These are phyloP conservation scores for Vanilla planifolia DNA, from an alignment of 106 monocot genomes.

Conservation along the genomic window DNA sequence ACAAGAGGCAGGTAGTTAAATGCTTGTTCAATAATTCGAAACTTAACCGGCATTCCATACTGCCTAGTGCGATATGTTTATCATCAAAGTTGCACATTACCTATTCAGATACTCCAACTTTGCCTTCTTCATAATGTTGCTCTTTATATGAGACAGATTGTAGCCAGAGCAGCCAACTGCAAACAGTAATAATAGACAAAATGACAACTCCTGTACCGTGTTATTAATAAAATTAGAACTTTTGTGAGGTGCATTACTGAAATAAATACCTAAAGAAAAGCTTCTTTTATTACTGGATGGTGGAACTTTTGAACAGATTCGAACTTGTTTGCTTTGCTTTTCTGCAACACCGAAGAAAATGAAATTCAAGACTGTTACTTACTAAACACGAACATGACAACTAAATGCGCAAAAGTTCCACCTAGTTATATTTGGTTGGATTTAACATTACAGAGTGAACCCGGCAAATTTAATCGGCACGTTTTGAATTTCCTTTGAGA, in stretches of 20 bases:
- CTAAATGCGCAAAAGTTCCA: too few species aligned
- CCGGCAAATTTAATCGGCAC: too few species aligned
- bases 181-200: constrained; percentile 2
- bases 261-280: constrained; percentile 50
- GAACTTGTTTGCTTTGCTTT: constrained; percentile 57
- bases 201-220: neutral
- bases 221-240: neutral
- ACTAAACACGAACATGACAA: too few species aligned
- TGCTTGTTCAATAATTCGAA: neutral
- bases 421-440: too few species aligned
- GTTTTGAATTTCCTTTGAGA: too few species aligned
- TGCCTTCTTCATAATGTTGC: constrained; percentile 83
- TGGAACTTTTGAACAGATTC: constrained; percentile 58
- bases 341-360: constrained; percentile 22
- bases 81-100: constrained; percentile 13
- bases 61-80: too few species aligned
- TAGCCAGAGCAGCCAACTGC: constrained; percentile 42
- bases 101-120: constrained; percentile 67
- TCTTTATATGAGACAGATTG: constrained; percentile 43
- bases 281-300: constrained; percentile 57
- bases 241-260: too few species aligned
- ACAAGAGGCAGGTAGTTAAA: neutral
- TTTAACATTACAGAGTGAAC: too few species aligned
- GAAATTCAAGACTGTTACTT: too few species aligned
- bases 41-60: too few species aligned